These are phyloP conservation scores for Calonectria multiphialidica DNA, from an alignment of 2,329 filamentous ascomycete genomes.

Conservation along the genomic window DNA sequence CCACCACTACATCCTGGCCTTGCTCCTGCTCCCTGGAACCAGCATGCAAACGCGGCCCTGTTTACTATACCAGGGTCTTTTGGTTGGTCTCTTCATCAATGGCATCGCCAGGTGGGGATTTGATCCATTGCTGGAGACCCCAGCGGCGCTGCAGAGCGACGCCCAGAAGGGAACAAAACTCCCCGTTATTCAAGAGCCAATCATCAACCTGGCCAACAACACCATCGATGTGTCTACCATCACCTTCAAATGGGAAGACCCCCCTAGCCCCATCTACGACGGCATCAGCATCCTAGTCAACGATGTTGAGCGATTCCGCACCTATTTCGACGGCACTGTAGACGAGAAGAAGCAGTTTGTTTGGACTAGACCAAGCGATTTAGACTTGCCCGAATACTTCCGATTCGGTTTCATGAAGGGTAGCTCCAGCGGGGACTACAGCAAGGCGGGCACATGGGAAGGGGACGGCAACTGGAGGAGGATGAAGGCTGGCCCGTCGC, in stretches of 20 bases:
- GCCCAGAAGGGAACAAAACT: slow-evolving; percentile 73
- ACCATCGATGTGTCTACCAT: slow-evolving; percentile 70
- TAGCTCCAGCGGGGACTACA: slow-evolving; percentile 75
- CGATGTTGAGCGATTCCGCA: slow-evolving; percentile 84
- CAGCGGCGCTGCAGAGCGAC: slow-evolving; percentile 77
- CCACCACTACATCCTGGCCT: slow-evolving; percentile 93
- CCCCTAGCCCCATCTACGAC: slow-evolving; percentile 68
- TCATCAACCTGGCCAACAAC: slow-evolving; percentile 57
- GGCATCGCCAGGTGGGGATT: slow-evolving; percentile 94
- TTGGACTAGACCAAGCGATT: slow-evolving; percentile 65
- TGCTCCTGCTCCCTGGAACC: slow-evolving; percentile 89
- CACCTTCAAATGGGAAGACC: slow-evolving; percentile 67
- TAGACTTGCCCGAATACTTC: slow-evolving; percentile 76
- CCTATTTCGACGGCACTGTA: slow-evolving; percentile 72
- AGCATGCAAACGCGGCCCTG: slow-evolving; percentile 88
- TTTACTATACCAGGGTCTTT: slow-evolving; percentile 88
- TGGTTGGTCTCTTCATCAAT: slow-evolving; percentile 93
- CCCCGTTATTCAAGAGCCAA: slow-evolving; percentile 62
- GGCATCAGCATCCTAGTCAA: slow-evolving; percentile 87
- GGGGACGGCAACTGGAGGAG: slow-evolving; percentile 72
- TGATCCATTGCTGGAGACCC: slow-evolving; percentile 87
- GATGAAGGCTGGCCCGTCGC: slow-evolving; percentile 73
- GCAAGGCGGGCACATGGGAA: slow-evolving; percentile 79
- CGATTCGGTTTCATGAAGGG: slow-evolving; percentile 81
- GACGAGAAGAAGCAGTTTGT: slow-evolving; percentile 61